Conservation (phyloP, 768 basidiomycete species). For the Termitomyces sp. region DNA sequence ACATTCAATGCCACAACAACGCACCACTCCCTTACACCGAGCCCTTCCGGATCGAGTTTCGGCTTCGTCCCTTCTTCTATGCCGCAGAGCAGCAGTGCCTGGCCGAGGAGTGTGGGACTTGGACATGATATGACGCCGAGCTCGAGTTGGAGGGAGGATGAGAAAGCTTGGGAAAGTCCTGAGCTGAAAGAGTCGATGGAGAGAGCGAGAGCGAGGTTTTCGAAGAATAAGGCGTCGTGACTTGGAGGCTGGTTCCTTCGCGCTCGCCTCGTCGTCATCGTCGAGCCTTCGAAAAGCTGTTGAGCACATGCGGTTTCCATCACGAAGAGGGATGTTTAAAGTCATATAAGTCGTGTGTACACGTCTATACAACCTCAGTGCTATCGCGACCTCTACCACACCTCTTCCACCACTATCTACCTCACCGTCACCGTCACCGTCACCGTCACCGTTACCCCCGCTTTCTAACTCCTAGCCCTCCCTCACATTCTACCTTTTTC, state of each 20-base stretch:
- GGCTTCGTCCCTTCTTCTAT: slow-evolving; percentile 8
- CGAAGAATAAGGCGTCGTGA: background rate
- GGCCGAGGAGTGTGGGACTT: slow-evolving; percentile 20
- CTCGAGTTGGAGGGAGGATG: slow-evolving; percentile 40
- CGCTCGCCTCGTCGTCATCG: background rate
- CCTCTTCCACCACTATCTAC: background rate
- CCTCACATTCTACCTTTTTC: background rate
- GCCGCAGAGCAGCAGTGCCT: slow-evolving; percentile 16
- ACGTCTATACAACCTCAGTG: background rate
- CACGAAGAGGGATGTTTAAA: background rate
- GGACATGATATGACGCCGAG: slow-evolving; percentile 22
- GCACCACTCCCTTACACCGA: slow-evolving; percentile 21
- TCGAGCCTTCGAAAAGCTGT: background rate
- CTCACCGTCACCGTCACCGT: too few relatives aligned
- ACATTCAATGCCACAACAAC: slow-evolving; percentile 1
- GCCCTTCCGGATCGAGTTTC: slow-evolving; percentile 13
- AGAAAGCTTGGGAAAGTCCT: slow-evolving; percentile 53
- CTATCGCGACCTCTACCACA: background rate
- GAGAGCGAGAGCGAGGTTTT: slow-evolving; percentile 35
- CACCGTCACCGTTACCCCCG: background rate
- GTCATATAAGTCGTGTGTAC: background rate
- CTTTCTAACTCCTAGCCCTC: background rate
- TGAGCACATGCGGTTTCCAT: background rate
- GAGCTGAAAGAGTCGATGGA: slow-evolving; percentile 74
- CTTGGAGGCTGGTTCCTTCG: background rate